These are phyloP conservation scores for Colletotrichum sidae DNA, from an alignment of 2,329 filamentous ascomycete genomes.

Conservation along the genomic window DNA sequence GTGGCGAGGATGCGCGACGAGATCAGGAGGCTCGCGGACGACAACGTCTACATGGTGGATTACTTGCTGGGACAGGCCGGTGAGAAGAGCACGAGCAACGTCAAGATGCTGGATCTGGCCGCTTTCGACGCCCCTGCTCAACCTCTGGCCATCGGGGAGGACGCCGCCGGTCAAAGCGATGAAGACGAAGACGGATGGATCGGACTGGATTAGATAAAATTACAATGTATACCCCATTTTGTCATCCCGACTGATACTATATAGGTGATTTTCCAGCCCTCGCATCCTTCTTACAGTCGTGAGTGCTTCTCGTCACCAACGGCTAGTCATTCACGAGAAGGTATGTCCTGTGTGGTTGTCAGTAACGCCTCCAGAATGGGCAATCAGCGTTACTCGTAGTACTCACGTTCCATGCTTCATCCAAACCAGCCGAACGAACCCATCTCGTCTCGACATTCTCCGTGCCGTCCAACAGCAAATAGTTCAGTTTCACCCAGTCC, in stretches of 20 bases:
- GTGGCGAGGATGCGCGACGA: conserved; percentile 85
- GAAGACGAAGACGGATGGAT: conserved; percentile 59
- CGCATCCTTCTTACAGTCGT: background rate
- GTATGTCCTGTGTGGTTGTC: conserved; percentile 18
- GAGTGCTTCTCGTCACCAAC: background rate
- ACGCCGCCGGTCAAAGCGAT: conserved; percentile 46
- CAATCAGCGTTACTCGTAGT: background rate
- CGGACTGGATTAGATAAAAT: conserved; percentile 56
- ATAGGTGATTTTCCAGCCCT: too few relatives aligned
- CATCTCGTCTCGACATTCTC: conserved; percentile 61
- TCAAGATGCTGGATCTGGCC: conserved; percentile 42
- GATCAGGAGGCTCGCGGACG: conserved; percentile 83
- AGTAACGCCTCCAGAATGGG: too few relatives aligned
- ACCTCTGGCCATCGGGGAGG: conserved; percentile 22
- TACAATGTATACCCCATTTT: conserved; percentile 39
- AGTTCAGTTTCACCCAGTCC: conserved; percentile 70
- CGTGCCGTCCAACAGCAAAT: conserved; percentile 72
- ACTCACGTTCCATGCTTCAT: conserved; percentile 71
- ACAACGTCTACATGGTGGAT: conserved; percentile 90
- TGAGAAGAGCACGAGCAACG: conserved; percentile 34
- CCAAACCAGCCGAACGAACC: conserved; percentile 72
- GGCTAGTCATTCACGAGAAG: conserved; percentile 29
- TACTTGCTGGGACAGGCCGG: conserved; percentile 73
- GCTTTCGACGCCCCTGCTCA: conserved; percentile 32
- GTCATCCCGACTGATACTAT: background rate